Evolutionary conservation across 306 rosid species (phyloP).

Genomic region (Quillaja saponaria): DNA sequence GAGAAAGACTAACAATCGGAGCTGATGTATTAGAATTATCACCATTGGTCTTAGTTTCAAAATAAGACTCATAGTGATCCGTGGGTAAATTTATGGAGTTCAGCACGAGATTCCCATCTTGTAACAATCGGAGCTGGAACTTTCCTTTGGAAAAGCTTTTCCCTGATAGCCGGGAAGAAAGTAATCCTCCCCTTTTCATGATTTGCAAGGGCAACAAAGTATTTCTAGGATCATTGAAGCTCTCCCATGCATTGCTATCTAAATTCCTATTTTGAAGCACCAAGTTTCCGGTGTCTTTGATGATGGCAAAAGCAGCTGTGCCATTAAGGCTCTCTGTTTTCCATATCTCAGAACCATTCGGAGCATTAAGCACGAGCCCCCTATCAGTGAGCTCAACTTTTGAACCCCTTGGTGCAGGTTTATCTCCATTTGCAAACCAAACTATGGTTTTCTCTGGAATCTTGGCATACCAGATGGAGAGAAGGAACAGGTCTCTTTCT

Average conservation of each 20-base stretch:
- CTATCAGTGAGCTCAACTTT: neutral
- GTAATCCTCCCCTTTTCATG: neutral
- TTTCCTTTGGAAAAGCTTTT: conserved; percentile 29
- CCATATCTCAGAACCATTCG: conserved; percentile 40
- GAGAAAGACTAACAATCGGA: conserved; percentile 43
- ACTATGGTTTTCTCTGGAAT: conserved; percentile 10
- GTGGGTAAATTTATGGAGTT: conserved; percentile 6
- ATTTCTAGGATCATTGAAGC: too few relatives aligned
- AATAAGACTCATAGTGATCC: neutral
- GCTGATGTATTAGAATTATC: neutral
- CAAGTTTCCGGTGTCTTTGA: conserved; percentile 38
- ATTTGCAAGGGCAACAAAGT: conserved; percentile 35
- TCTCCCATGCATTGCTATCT: too few relatives aligned
- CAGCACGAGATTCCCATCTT: too few relatives aligned
- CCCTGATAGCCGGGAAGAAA: conserved; percentile 39
- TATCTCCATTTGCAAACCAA: conserved; percentile 34
- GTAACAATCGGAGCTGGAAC: neutral
- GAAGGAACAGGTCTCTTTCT: conserved; percentile 19
- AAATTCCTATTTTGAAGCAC: neutral
- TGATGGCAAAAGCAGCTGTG: conserved; percentile 8
- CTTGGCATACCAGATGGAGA: conserved; percentile 22
- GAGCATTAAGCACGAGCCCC: conserved; percentile 34
- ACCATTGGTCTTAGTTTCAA: neutral
- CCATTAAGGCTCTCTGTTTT: conserved; percentile 9
- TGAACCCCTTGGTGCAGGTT: conserved; percentile 2